A percentile compares a stretch with the other conserved stretches of the same genome.
Conservation (phyloP, 179 eudicot genomes). For the Spinacia oleracea region DNA sequence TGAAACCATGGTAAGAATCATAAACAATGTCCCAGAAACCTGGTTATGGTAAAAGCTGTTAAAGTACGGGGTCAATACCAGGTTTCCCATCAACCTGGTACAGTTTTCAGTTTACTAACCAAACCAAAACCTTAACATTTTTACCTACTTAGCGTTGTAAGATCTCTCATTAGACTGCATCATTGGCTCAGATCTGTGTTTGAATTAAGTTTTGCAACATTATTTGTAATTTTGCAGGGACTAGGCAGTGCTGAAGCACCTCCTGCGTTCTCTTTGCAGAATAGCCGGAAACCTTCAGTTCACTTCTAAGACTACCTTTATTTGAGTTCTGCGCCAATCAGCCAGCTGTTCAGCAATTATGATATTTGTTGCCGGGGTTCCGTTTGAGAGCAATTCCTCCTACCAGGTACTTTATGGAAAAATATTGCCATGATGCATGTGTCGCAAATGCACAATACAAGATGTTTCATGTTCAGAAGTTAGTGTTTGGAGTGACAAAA, state of each 20-base stretch:
- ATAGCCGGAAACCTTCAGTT: neutral
- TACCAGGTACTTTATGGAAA: constrained; percentile 23
- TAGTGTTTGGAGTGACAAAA: neutral
- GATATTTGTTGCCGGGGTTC: constrained; percentile 41
- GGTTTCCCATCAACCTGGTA: neutral
- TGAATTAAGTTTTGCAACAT: neutral
- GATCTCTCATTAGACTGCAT: too few relatives aligned
- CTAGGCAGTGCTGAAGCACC: neutral
- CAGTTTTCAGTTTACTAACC: neutral
- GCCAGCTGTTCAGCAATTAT: constrained; percentile 19
- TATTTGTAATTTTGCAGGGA: constrained; percentile 15
- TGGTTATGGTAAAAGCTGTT: neutral
- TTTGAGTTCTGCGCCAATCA: neutral
- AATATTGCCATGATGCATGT: neutral
- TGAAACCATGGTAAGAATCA: too few relatives aligned
- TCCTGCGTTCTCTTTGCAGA: neutral
- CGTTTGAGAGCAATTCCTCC: constrained; percentile 29
- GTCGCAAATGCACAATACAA: neutral
- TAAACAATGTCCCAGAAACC: neutral
- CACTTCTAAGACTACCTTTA: neutral
- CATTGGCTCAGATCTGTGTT: neutral
- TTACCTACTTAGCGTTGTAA: neutral
- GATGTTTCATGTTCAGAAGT: neutral
- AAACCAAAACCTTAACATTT: neutral
- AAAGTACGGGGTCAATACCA: neutral